These are phyloP conservation scores for Ehretia macrophylla DNA, from an alignment of 257 asterid genomes.

Conservation along the genomic window DNA sequence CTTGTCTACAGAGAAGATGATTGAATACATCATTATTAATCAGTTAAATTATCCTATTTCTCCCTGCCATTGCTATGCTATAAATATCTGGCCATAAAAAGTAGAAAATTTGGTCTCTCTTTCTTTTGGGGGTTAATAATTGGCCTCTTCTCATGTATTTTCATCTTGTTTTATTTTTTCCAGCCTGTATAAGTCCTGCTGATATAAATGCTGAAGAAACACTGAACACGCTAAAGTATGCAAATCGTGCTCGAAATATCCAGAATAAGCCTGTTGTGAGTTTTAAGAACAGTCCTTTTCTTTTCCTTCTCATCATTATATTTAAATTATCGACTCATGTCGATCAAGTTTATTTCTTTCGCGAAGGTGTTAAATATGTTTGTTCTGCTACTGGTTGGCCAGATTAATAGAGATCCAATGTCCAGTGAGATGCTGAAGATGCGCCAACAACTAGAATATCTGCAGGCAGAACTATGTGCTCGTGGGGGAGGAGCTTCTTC, in stretches of 20 bases:
- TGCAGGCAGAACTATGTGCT: slow-evolving; percentile 97
- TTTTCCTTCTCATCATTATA: slow-evolving; percentile 9
- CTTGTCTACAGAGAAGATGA: too few species aligned
- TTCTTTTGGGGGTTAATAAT: too few species aligned
- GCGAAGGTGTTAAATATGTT: slow-evolving; percentile 11
- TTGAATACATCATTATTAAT: too few species aligned
- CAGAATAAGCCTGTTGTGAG: slow-evolving; percentile 98
- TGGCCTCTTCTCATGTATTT: neutral
- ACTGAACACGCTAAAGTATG: slow-evolving; percentile 91
- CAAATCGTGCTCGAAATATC: slow-evolving; percentile 98
- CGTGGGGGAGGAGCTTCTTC: slow-evolving; percentile 91
- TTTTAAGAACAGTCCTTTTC: slow-evolving; percentile 4
- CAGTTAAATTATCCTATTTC: neutral
- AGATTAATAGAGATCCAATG: slow-evolving; percentile 93
- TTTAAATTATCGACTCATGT: neutral
- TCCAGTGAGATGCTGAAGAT: slow-evolving; percentile 94
- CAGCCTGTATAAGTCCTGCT: slow-evolving; percentile 99
- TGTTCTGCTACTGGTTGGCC: slow-evolving; percentile 23
- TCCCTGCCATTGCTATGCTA: neutral
- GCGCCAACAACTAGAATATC: slow-evolving; percentile 90
- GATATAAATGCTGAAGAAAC: slow-evolving; percentile 99
- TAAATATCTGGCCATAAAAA: too few species aligned
- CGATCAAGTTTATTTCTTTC: slow-evolving; percentile 5
- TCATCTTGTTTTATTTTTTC: slow-evolving; percentile 5
- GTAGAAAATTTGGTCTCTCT: too few species aligned